phyloP scores from a whole-genome alignment of 2,329 filamentous ascomycete species.

The Bipolaris zeicola region DNA sequence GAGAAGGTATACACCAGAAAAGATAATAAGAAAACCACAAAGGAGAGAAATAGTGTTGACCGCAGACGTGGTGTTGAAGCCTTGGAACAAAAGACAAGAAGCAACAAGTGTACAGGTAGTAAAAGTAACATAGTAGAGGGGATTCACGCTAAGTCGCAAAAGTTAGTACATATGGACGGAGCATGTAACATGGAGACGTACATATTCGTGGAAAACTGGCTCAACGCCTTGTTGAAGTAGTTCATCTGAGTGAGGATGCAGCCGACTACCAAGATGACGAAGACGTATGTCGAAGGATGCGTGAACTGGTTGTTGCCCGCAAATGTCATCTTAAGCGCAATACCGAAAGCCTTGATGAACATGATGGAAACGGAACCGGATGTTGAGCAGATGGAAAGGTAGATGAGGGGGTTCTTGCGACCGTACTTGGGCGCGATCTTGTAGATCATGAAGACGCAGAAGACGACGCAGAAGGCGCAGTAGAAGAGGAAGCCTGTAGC shows the following conservation, averaged over 20 bases:
- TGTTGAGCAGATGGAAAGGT: conserved; percentile 96
- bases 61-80: conserved; percentile 91
- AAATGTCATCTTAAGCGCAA: conserved; percentile 93
- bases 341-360: conserved; percentile 98
- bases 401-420: conserved; percentile 94
- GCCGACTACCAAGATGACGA: conserved; percentile 87
- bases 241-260: conserved; percentile 99
- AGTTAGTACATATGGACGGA: conserved; percentile 11
- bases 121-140: conserved; percentile 96
- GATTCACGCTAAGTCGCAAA: conserved; percentile 72
- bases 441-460: conserved; percentile 96
- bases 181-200: conserved; percentile 55
- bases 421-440: conserved; percentile 86
- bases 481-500: conserved; percentile 84
- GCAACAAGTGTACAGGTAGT: conserved; percentile 92
- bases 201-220: conserved; percentile 97
- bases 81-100: conserved; percentile 93
- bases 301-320: conserved; percentile 93
- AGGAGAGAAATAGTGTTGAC: conserved; percentile 92
- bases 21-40: conserved; percentile 92
- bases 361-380: conserved; percentile 98
- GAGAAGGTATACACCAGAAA: conserved; percentile 91
- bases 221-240: conserved; percentile 98
- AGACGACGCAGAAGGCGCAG: conserved; percentile 76
- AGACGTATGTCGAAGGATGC: conserved; percentile 95